phyloP scores from a whole-genome alignment of 2,329 filamentous ascomycete genomes.

The Phoma sp. region DNA sequence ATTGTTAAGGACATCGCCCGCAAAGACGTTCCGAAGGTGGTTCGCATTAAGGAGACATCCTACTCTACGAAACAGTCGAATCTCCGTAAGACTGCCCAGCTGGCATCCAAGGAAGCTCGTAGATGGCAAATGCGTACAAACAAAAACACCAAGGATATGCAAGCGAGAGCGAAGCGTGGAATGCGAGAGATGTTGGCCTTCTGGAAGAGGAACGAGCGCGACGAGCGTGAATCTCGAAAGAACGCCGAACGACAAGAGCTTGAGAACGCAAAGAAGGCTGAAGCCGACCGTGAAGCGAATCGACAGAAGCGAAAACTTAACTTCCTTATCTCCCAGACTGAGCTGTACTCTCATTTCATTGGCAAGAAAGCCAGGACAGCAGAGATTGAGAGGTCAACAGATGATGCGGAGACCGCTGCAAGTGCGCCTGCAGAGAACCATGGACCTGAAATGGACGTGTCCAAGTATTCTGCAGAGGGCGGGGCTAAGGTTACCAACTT shows the following conservation, averaged over 20 bases:
- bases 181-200: constrained; percentile 99
- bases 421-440: constrained; percentile 42
- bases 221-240: constrained; percentile 93
- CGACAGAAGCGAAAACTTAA: constrained; percentile 98
- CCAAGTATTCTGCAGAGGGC: constrained; percentile 55
- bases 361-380: constrained; percentile 99
- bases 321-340: constrained; percentile 98
- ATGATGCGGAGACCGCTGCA: constrained; percentile 67
- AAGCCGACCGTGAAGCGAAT: constrained; percentile 96
- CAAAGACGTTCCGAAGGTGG: constrained; percentile 92
- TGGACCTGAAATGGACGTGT: constrained; percentile 57
- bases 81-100: constrained; percentile 93
- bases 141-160: constrained; percentile 97
- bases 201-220: constrained; percentile 98
- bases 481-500: constrained; percentile 86
- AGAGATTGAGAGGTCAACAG: constrained; percentile 88
- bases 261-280: constrained; percentile 93
- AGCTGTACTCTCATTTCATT: constrained; percentile 98
- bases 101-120: constrained; percentile 96
- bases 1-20: constrained; percentile 95
- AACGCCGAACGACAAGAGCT: constrained; percentile 94
- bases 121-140: constrained; percentile 97
- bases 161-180: constrained; percentile 93
- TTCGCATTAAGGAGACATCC: constrained; percentile 84
- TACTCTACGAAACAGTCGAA: constrained; percentile 91